Conservation (phyloP, 2,329 filamentous ascomycete species). For the Paecilomyces dactylethromorphus region DNA sequence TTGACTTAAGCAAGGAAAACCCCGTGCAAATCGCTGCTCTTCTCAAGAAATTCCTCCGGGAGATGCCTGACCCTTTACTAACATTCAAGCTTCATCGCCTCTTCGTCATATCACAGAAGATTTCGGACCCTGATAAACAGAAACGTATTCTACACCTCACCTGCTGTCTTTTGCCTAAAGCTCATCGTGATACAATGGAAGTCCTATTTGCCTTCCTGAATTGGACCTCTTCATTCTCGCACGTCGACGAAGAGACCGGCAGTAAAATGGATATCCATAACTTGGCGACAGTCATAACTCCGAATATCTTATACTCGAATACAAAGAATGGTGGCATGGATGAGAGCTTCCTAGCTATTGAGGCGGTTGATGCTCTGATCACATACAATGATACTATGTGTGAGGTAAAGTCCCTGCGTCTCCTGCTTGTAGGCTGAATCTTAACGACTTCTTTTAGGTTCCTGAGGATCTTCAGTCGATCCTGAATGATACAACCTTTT, state of each 20-base stretch:
- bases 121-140: conserved; percentile 72
- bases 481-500: conserved; percentile 73
- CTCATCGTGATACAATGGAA: conserved; percentile 88
- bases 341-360: conserved; percentile 88
- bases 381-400: conserved; percentile 94
- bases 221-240: conserved; percentile 95
- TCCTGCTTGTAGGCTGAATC: conserved; percentile 71
- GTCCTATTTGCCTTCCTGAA: conserved; percentile 94
- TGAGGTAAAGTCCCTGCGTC: conserved; percentile 59
- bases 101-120: conserved; percentile 85
- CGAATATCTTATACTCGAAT: conserved; percentile 79
- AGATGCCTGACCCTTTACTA: conserved; percentile 88
- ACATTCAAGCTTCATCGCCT: conserved; percentile 91
- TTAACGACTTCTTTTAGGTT: conserved; percentile 52
- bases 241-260: conserved; percentile 91
- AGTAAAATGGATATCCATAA: conserved; percentile 99
- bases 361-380: conserved; percentile 86
- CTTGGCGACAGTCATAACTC: conserved; percentile 91
- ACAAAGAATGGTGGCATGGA: conserved; percentile 65
- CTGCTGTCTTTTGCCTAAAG: conserved; percentile 87
- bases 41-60: conserved; percentile 88
- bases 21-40: conserved; percentile 91
- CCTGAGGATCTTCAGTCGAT: conserved; percentile 86
- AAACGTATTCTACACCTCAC: conserved; percentile 82
- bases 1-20: conserved; percentile 80